A percentile compares a stretch with the other conserved stretches of the same genome.
Evolutionary conservation across 1,284 basidiomycete genomes (phyloP).

Genomic region (Porphyrellus sp.): DNA sequence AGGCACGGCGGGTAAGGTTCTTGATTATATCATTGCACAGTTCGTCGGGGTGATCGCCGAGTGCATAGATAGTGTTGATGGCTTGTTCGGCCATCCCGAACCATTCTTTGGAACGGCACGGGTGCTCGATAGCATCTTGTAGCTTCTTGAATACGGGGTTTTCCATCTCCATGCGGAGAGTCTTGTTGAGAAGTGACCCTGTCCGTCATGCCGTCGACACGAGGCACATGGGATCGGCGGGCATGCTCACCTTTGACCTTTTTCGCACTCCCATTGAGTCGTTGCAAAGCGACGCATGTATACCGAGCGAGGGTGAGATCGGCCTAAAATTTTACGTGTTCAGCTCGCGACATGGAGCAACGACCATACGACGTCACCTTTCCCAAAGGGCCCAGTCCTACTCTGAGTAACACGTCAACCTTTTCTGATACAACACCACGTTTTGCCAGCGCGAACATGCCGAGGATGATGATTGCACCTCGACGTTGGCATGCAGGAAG

Average conservation of each 20-base stretch:
- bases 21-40: conserved; percentile 84
- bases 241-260: conserved; percentile 82
- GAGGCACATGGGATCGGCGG: background rate
- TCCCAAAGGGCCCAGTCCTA: conserved; percentile 86
- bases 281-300: conserved; percentile 90
- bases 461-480: conserved; percentile 91
- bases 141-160: conserved; percentile 84
- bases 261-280: conserved; percentile 92
- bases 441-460: conserved; percentile 91
- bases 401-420: conserved; percentile 81
- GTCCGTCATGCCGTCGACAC: background rate
- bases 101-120: conserved; percentile 86
- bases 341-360: background rate
- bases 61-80: conserved; percentile 92
- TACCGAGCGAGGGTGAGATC: conserved; percentile 91
- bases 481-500: conserved; percentile 83
- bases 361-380: conserved; percentile 48
- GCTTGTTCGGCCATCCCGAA: conserved; percentile 96
- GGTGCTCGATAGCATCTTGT: conserved; percentile 72
- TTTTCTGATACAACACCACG: conserved; percentile 84
- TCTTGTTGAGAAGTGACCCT: conserved; percentile 89
- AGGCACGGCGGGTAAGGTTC: conserved; percentile 73
- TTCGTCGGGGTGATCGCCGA: conserved; percentile 91
- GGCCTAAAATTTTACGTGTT: conserved; percentile 43
- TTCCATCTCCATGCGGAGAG: conserved; percentile 85